Base-by-base conservation (phyloP, 768 basidiomycete genomes). In the Termitomyces sp. region DNA sequence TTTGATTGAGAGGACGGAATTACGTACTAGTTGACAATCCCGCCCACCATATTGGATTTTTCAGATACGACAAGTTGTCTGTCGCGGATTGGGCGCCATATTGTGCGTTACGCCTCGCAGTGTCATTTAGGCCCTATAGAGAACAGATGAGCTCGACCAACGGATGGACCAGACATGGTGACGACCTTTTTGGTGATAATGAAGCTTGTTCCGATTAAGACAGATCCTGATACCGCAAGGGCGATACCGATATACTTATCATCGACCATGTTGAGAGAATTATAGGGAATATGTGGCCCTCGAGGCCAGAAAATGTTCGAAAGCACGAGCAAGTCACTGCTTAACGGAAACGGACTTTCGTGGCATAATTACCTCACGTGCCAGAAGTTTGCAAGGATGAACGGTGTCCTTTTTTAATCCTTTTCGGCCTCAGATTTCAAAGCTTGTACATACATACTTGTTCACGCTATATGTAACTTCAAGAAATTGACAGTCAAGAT, bases 111-210 rank as follows among this genome's bases (percentile, higher is more conserved):
- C 78, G 75, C 60, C 82, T 77, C 3, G 85, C 84, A 45, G 95
- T 89, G 65, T 94, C 91, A 61, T 90, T 97, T 26, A 98, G 74
- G 23, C 96, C 96, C 96, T 97, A 53, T n/a, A 23, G 38, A 56
- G 46, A 41, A 53, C 21, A 45, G 15, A 57, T 60, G 44, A 60
- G 51, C 38, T 23, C 37, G 26, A 17, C 21, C 14, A 42, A 45
- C n/a, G 44, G 23, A 37, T 21, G 41, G 10, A 57, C 10, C 11
- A 26, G 11, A 53, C 56, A 14, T 26, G 31, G 41, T 42, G 44
- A 52, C 23, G 62, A 90, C 96, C 88, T 97, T 98, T 83, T 99
- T 99, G 17, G 96, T 99, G 68, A 99, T 96, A 68, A 99, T 97
- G 70, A 94, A 97, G 71, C 94, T 96, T 40, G 89, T 91, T 50